A percentile compares a stretch with the other conserved stretches of the same genome.
These are phyloP conservation scores for Cenchrus americanus DNA, from an alignment of 176 grass and related monocot genomes.

Conservation along the genomic window DNA sequence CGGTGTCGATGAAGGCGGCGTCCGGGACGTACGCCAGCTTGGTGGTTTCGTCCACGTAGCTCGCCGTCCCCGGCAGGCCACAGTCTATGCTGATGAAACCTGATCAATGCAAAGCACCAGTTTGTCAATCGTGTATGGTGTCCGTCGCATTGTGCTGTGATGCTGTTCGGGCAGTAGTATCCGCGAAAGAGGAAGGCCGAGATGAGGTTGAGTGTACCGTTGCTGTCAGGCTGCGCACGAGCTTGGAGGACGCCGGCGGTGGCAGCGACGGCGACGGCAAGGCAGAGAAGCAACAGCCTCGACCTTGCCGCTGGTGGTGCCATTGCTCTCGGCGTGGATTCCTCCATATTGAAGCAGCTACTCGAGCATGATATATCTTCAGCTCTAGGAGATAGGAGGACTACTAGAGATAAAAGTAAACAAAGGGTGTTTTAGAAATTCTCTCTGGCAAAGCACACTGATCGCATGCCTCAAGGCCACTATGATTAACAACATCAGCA, in stretches of 20 bases:
- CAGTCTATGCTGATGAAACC: slow-evolving; percentile 76
- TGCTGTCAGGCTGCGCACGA: slow-evolving; percentile 34
- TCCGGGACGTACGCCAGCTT: slow-evolving; percentile 37
- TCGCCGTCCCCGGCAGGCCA: slow-evolving; percentile 41
- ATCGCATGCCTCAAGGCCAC: too few relatives aligned
- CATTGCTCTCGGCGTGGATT: background rate
- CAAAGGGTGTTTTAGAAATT: too few relatives aligned
- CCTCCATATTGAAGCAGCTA: background rate
- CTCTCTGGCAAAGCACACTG: too few relatives aligned
- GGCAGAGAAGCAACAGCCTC: slow-evolving; percentile 36
- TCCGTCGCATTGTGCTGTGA: too few relatives aligned
- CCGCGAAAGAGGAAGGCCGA: background rate
- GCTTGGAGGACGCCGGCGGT: slow-evolving; percentile 3
- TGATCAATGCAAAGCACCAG: slow-evolving; percentile 7
- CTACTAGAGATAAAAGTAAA: too few relatives aligned
- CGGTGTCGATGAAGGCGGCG: slow-evolving; percentile 48
- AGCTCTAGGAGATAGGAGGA: too few relatives aligned
- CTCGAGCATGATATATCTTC: background rate
- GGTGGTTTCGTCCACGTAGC: slow-evolving; percentile 36
- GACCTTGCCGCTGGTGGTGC: background rate
- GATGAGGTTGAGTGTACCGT: slow-evolving; percentile 2
- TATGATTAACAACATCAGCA: too few relatives aligned
- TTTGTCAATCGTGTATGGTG: too few relatives aligned
- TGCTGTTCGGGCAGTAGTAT: too few relatives aligned
- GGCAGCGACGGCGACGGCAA: background rate